Conservation (phyloP, 495 filamentous ascomycete genomes). For the Xylaria flabelliformis region DNA sequence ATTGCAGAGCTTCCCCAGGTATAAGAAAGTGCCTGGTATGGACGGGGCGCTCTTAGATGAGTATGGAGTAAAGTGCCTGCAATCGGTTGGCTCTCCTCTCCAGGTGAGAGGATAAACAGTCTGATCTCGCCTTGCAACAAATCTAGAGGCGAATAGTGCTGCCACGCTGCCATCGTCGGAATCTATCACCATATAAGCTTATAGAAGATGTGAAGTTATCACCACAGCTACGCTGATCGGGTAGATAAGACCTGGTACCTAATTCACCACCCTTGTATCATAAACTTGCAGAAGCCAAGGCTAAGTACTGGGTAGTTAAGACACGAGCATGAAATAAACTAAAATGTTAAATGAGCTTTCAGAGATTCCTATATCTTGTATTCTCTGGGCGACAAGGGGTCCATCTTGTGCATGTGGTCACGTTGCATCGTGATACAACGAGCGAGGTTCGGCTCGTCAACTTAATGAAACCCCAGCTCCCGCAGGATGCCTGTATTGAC, state of each 20-base stretch:
- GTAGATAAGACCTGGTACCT: not conserved
- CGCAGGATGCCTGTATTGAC: not conserved
- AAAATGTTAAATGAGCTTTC: not conserved
- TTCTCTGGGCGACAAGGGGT: not conserved
- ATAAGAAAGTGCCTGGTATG: not conserved
- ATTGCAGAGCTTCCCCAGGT: conserved; percentile 2
- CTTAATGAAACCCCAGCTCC: not conserved
- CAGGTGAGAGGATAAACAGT: not conserved
- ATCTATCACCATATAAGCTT: not conserved
- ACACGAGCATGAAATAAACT: not conserved
- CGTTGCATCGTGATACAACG: not conserved
- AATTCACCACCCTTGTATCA: not conserved
- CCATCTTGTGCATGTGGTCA: not conserved
- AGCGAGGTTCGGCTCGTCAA: not conserved
- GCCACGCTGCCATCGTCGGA: not conserved
- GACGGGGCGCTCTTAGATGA: not conserved
- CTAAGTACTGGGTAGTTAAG: not conserved
- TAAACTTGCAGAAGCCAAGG: not conserved
- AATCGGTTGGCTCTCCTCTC: not conserved
- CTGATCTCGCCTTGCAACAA: not conserved
- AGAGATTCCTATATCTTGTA: not conserved
- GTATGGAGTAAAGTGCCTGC: not conserved
- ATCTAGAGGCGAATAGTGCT: not conserved
- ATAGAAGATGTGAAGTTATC: not conserved
- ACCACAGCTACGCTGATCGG: not conserved